phyloP scores from a whole-genome alignment of 2,329 filamentous ascomycete genomes.

The Aspergillus tubingensis region DNA sequence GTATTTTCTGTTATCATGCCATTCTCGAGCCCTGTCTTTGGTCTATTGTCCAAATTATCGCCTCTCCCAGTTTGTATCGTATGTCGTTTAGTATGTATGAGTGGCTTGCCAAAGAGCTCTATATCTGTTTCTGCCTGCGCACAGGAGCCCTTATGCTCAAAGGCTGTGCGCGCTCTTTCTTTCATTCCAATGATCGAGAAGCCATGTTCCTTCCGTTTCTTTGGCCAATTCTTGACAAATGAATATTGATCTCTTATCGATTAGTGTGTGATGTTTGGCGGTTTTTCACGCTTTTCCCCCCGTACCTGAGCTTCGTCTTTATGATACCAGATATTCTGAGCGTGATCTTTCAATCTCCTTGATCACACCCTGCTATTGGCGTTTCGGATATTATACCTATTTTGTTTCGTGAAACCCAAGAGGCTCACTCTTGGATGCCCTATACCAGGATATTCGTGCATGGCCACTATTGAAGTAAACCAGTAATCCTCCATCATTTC shows the following conservation, averaged over 20 bases:
- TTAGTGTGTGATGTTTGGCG: neutral
- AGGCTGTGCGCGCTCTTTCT: conserved; percentile 24
- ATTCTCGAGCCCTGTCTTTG: conserved; percentile 22
- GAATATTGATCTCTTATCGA: neutral
- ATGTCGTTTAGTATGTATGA: conserved; percentile 25
- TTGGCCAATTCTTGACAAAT: neutral
- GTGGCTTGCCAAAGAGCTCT: conserved; percentile 17
- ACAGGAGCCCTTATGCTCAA: conserved; percentile 19
- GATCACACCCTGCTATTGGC: conserved; percentile 17
- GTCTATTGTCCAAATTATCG: conserved; percentile 23
- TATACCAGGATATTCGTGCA: neutral
- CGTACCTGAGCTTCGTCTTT: neutral
- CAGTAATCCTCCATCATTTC: neutral
- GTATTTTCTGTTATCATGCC: conserved; percentile 30
- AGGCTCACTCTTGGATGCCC: neutral
- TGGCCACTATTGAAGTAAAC: neutral
- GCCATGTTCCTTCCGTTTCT: neutral
- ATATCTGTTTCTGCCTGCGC: conserved; percentile 16
- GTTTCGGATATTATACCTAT: conserved; percentile 33
- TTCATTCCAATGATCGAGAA: conserved; percentile 4
- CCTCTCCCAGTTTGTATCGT: conserved; percentile 26
- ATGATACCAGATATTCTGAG: neutral
- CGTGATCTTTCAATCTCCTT: conserved; percentile 6
- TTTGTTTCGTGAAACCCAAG: conserved; percentile 17
- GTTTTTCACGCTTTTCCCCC: neutral